Conservation (phyloP, 371 early-diverging fungal genomes). For the Chytridium lagenaria region DNA sequence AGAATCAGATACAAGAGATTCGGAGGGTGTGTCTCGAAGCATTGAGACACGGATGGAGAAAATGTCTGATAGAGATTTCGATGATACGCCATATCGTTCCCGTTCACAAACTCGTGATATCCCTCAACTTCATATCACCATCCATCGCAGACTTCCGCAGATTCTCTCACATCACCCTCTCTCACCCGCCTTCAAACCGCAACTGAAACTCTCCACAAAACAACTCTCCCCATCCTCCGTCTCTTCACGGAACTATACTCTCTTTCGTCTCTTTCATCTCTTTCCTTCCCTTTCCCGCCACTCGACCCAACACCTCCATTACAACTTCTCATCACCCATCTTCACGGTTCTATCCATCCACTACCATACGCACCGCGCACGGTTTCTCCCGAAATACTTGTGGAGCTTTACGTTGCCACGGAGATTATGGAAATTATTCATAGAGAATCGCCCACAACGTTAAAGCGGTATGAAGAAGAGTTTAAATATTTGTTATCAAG, state of each 20-base stretch:
- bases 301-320: neutral
- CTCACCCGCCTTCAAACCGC: neutral
- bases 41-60: too few species aligned
- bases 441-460: neutral
- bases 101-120: neutral
- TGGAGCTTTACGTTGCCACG: neutral
- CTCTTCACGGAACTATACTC: slow-evolving; percentile 2
- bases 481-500: slow-evolving; percentile 25
- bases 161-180: neutral
- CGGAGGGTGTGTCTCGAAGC: too few species aligned
- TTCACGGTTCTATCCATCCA: slow-evolving; percentile 12
- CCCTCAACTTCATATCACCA: neutral
- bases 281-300: neutral
- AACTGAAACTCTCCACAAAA: neutral
- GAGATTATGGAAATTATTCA: slow-evolving; percentile 8
- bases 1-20: too few species aligned
- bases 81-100: too few species aligned
- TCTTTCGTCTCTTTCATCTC: neutral
- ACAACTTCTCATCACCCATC: neutral
- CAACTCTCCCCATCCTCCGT: neutral
- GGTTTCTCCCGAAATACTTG: neutral
- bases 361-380: neutral
- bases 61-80: too few species aligned
- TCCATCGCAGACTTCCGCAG: neutral
- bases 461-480: slow-evolving; percentile 18